Percentiles rank a stretch among this genome's conserved stretches.
Conservation (phyloP, 2,329 filamentous ascomycete genomes). For the Aspergillus sp. region DNA sequence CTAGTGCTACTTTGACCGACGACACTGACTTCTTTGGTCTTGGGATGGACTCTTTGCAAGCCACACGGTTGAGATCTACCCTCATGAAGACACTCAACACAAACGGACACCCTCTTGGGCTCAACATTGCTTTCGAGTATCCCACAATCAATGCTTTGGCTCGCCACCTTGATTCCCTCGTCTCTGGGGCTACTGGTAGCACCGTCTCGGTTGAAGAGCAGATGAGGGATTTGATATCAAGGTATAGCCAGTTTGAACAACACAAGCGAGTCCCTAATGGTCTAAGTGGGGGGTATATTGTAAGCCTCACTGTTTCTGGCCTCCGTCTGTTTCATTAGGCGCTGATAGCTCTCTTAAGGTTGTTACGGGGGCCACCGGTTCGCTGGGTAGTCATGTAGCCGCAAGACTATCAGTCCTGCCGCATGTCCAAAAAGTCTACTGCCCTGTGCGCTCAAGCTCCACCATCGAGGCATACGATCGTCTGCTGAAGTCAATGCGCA, state of each 20-base stretch:
- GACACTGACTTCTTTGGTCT: constrained; percentile 51
- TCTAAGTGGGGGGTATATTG: constrained; percentile 17
- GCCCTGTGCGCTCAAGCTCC: constrained; percentile 47
- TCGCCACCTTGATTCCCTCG: constrained; percentile 36
- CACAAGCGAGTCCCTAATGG: constrained; percentile 16
- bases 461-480: constrained; percentile 36
- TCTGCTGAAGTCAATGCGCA: constrained; percentile 37
- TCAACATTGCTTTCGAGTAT: constrained; percentile 54
- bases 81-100: constrained; percentile 46
- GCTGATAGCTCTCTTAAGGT: constrained; percentile 20
- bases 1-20: constrained; percentile 14
- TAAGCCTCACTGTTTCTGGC: constrained; percentile 2
- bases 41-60: constrained; percentile 53
- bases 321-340: background rate
- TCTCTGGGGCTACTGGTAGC: constrained; percentile 24
- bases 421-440: constrained; percentile 43
- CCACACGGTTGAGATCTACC: constrained; percentile 46
- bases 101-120: constrained; percentile 40
- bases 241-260: constrained; percentile 32
- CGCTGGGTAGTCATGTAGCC: constrained; percentile 54
- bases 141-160: constrained; percentile 43
- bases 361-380: constrained; percentile 59
- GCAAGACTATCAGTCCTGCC: constrained; percentile 32
- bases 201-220: constrained; percentile 30
- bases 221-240: constrained; percentile 42